phyloP scores from a whole-genome alignment of 805 yeast species.

The Teunomyces stri region DNA sequence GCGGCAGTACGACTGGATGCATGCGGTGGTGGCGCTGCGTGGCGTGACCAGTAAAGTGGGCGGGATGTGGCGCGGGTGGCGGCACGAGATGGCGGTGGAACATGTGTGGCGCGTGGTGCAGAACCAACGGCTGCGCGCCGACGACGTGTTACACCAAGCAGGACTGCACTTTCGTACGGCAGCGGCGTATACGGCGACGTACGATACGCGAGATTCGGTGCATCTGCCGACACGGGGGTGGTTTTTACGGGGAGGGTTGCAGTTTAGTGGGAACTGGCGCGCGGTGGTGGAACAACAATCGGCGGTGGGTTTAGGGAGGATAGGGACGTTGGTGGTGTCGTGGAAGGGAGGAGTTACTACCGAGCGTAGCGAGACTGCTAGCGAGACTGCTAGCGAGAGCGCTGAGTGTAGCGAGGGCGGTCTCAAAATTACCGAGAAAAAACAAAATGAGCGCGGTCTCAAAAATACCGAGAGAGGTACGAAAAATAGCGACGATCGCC shows the following conservation, averaged over 20 bases:
- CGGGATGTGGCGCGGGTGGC: constrained; percentile 34
- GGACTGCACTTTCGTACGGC: constrained; percentile 49
- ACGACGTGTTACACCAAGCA: constrained; percentile 35
- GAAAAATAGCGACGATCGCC: neutral
- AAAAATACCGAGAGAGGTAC: neutral
- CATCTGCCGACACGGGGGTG: constrained; percentile 45
- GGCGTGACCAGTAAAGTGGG: constrained; percentile 44
- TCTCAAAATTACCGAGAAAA: no score
- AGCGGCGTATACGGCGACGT: constrained; percentile 34
- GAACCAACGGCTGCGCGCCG: constrained; percentile 27
- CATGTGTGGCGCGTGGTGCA: constrained; percentile 39
- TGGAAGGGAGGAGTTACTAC: constrained; percentile 9
- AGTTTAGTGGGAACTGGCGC: constrained; percentile 24
- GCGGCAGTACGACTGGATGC: constrained; percentile 47
- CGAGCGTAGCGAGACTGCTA: neutral
- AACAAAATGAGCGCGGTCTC: neutral
- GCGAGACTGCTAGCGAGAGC: no score
- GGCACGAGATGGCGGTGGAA: constrained; percentile 51
- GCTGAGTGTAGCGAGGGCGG: no score
- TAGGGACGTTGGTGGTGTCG: constrained; percentile 21
- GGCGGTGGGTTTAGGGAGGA: constrained; percentile 21
- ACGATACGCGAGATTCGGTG: constrained; percentile 45
- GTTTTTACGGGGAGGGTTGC: constrained; percentile 34
- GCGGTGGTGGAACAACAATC: constrained; percentile 38
- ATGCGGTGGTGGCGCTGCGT: constrained; percentile 41